These are phyloP conservation scores for Boletus tylopilopsis DNA, from an alignment of 768 basidiomycete genomes.

Conservation along the genomic window DNA sequence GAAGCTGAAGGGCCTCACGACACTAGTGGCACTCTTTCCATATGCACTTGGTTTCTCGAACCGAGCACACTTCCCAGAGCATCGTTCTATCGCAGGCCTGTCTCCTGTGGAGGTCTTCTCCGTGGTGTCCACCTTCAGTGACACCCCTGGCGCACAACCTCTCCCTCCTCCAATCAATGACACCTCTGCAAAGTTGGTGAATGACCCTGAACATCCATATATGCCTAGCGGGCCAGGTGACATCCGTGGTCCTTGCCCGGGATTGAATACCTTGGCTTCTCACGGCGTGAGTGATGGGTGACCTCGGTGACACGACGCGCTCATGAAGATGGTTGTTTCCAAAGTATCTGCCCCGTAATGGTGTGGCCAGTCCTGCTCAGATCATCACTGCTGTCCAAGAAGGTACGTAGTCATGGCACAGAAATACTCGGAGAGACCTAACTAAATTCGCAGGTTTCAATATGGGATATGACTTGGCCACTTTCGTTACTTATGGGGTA, in stretches of 20 bases:
- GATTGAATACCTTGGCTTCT: constrained; percentile 24
- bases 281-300: constrained; percentile 16
- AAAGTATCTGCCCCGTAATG: constrained; percentile 18
- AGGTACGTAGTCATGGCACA: constrained; percentile 7
- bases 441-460: constrained; percentile 18
- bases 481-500: constrained; percentile 21
- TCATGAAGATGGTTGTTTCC: background rate
- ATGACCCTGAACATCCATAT: constrained; percentile 17
- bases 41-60: constrained; percentile 2
- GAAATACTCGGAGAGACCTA: no score
- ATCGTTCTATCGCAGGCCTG: constrained; percentile 19
- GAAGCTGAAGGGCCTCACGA: background rate
- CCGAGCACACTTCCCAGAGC: constrained; percentile 11
- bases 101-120: constrained; percentile 9
- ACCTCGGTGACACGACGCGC: background rate
- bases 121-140: constrained; percentile 9
- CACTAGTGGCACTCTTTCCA: constrained; percentile 1
- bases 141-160: constrained; percentile 19
- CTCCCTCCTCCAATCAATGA: constrained; percentile 19
- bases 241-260: constrained; percentile 24
- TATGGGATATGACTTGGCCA: constrained; percentile 20
- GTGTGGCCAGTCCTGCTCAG: constrained; percentile 21
- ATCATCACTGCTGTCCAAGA: constrained; percentile 24
- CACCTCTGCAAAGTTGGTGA: constrained; percentile 20
- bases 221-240: constrained; percentile 6